Percentiles rank a stretch among this genome's conserved stretches.
Conservation (phyloP, 768 basidiomycete genomes). For the Favolaschia claudopus region DNA sequence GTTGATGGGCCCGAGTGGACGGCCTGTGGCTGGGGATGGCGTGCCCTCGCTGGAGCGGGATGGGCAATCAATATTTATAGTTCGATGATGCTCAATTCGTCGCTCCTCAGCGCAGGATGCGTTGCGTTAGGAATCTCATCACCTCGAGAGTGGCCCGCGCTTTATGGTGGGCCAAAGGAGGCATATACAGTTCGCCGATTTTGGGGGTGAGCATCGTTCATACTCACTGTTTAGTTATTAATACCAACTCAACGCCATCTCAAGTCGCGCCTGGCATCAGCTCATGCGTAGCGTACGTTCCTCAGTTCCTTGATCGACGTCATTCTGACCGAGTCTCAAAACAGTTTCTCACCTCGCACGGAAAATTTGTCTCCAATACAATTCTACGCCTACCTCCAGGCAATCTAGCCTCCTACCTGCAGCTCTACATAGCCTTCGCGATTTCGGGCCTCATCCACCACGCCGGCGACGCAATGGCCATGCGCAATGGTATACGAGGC, state of each 20-base stretch:
- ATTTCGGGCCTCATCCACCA: conserved; percentile 45
- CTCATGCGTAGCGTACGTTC: conserved; percentile 13
- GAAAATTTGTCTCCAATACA: conserved; percentile 30
- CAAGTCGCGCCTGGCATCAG: conserved; percentile 19
- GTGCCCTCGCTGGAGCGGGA: conserved; percentile 17
- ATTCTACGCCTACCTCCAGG: conserved; percentile 36
- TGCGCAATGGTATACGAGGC: conserved; percentile 5
- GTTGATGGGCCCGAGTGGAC: conserved; percentile 14
- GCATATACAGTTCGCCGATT: conserved; percentile 48
- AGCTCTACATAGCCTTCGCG: conserved; percentile 44
- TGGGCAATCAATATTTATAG: conserved; percentile 16
- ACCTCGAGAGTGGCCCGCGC: conserved; percentile 46
- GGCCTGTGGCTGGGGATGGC: conserved; percentile 9
- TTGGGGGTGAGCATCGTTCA: conserved; percentile 46
- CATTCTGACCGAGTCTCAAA: background rate
- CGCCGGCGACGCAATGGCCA: conserved; percentile 38
- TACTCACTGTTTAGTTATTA: background rate
- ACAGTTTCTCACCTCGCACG: conserved; percentile 38
- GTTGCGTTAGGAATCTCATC: conserved; percentile 35
- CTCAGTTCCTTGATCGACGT: background rate
- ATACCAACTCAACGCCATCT: background rate
- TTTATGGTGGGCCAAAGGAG: conserved; percentile 42
- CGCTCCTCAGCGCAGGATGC: conserved; percentile 28
- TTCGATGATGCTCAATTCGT: conserved; percentile 1
- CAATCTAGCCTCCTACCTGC: conserved; percentile 35